These are phyloP conservation scores for Leishmania aethiopica DNA, from an alignment of 208 protist species.

Conservation along the genomic window DNA sequence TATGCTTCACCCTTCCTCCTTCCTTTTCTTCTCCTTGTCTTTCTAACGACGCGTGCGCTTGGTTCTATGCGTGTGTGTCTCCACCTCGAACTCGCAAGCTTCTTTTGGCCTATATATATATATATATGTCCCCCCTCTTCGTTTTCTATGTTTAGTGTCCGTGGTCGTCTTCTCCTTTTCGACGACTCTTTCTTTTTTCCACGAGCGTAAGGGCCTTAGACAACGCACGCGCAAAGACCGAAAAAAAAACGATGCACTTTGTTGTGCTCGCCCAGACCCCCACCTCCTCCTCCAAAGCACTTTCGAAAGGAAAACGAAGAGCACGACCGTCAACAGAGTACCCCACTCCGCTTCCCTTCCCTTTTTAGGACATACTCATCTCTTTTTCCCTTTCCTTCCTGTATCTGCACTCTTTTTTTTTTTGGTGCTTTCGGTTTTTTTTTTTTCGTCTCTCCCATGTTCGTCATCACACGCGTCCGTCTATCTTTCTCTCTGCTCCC, in stretches of 20 bases:
- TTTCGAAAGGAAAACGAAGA: neutral
- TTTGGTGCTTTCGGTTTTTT: no score
- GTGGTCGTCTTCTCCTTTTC: neutral
- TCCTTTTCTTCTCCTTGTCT: neutral
- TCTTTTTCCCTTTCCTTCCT: neutral
- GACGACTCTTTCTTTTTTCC: neutral
- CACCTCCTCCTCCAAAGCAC: neutral
- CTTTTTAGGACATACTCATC: neutral
- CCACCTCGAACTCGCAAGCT: neutral
- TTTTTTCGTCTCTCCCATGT: neutral
- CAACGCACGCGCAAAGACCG: neutral
- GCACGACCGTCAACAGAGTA: neutral
- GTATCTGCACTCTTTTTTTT: neutral
- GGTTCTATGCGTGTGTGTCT: neutral
- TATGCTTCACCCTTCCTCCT: neutral
- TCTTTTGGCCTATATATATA: neutral
- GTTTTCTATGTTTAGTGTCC: neutral
- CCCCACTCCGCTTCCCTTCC: neutral
- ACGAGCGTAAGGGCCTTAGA: neutral
- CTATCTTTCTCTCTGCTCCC: neutral
- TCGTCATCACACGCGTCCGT: neutral
- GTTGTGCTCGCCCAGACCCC: neutral
- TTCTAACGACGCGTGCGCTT: neutral
- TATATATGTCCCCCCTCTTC: neutral
- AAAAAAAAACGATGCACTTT: neutral